Evolutionary conservation across 2,329 filamentous ascomycete genomes (phyloP), one percentile per base, ranked within the genome.

Genomic region (Trichocomaceae sp.): DNA sequence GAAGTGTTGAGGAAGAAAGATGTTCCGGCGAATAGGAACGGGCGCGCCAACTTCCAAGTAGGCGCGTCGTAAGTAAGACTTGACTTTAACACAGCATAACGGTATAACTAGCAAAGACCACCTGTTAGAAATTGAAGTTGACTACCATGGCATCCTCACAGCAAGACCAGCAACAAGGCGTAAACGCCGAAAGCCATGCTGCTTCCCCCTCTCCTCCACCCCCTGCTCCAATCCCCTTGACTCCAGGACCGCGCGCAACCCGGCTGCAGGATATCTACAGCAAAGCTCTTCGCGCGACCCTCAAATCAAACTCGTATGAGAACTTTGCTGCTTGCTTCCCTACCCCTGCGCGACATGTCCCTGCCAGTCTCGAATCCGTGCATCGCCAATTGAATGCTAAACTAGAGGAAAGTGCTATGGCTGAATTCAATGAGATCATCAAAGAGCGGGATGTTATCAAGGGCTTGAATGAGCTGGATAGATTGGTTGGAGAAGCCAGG

Each of bases 251-350:
- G 23, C 83, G 83, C 70, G 83, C 82, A 22, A 75, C 79, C 47
- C 79, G 79, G 47, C 73, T 86, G 7, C 77, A 81, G 62, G 80
- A 82, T 60, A 76, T 85, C 59, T 85, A 83, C 71, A 72, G 74
- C 52, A 75, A 82, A 57, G 82, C 83, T 15, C 75, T 84, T 20
- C 74, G 76, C 10, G 79, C 82, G 58, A 81, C 83, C 1, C 66
- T 85, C n/a, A 78, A 79, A 58, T 81, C 81, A 50, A 83, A 81
- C 66, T 81, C 77, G 9, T 80, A 83, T 64, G 71, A 74, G 48
- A 84, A 84, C 61, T 86, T 85, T 65, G 76, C 80, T 0, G 72
- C 80, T 22, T 86, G 83, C 62, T 85, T 85, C 60, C 83, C 83
- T 0, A 86, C 83, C 0, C 78, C 82, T 1, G 79, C 82, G 17